phyloP scores from a whole-genome alignment of 352 stramenopile genomes.

The Peronospora destructor region DNA sequence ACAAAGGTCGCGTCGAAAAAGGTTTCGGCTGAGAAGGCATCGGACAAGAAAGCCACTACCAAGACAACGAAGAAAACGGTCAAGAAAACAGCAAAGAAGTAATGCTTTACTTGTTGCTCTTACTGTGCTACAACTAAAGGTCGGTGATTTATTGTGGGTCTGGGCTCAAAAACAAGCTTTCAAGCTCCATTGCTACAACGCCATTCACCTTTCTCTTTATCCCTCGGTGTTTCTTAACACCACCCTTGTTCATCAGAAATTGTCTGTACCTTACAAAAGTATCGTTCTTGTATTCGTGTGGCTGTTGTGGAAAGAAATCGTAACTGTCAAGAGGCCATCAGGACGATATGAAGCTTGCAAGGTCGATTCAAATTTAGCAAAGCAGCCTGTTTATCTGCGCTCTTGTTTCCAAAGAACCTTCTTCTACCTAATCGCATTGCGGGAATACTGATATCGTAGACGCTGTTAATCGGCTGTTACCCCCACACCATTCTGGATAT shows the following conservation, averaged over 20 bases:
- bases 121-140: constrained; percentile 17
- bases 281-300: too few relatives aligned
- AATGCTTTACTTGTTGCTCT: constrained; percentile 18
- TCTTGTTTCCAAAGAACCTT: too few relatives aligned
- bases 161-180: background rate
- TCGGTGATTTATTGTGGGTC: constrained; percentile 33
- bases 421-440: too few relatives aligned
- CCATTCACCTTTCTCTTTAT: constrained; percentile 12
- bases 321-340: too few relatives aligned
- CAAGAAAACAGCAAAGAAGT: constrained; percentile 58
- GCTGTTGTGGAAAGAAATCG: too few relatives aligned
- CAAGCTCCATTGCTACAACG: background rate
- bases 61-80: constrained; percentile 43
- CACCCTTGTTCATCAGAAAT: constrained; percentile 51
- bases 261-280: constrained; percentile 1
- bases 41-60: constrained; percentile 42
- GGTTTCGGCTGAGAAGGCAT: constrained; percentile 41
- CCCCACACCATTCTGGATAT: too few relatives aligned
- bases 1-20: constrained; percentile 51
- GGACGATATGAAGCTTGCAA: too few relatives aligned
- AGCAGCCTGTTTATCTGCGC: too few relatives aligned
- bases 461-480: too few relatives aligned
- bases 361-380: too few relatives aligned
- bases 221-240: constrained; percentile 88
- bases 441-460: too few relatives aligned